Base-by-base conservation (phyloP, 2,329 filamentous ascomycete genomes). In the Colletotrichum falcatum region DNA sequence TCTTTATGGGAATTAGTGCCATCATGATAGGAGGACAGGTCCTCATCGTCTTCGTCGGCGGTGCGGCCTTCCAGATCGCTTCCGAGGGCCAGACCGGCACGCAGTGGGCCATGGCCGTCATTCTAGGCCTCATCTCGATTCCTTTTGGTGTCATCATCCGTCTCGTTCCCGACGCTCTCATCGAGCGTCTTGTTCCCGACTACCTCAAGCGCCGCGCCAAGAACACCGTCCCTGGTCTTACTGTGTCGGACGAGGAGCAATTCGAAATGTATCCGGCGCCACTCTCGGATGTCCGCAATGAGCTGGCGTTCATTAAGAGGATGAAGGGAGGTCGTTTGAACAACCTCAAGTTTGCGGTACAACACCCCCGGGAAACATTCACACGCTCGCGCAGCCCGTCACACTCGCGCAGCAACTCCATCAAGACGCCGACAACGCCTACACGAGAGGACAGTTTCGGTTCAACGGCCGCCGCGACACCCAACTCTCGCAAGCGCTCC, bases 21-120 rank as follows among this genome's bases (percentile, higher is more conserved):
- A 86, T 97, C 79, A 98, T 98, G 92, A 90, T 95, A 74, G 95
- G 90, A 73, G 94, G 93, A 28, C 95, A 98, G 79, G 85, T 96
- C 33, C 87, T 98, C 81, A 98, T 98, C 78, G 88, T 98, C 76
- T 96, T 93, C 76, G 89, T 97, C 61, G 95, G 95, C 73, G 93
- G 94, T 39, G 82, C 84, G 11, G 94, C 95, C 1, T 97, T 98
- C 84, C 88, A 89, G 60, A 94, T 97, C 71, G 86, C 86, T 1
- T 72, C 78, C 0, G 82, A 85, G 1, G 85, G 81, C 11, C 86
- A 98, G 74, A 90, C 90, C 23, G 88, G 88, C n/a, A 83, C 86
- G 16, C 92, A 97, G 79, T 98, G 95, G 96, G 95, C 86, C 9
- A 92, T 96, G 74, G 97, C 94, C 9, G 87, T 99, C 66, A 85